These are phyloP conservation scores for Pseudonitzschia multistriata DNA, from an alignment of 108 stramenopile genomes.

Conservation along the genomic window DNA sequence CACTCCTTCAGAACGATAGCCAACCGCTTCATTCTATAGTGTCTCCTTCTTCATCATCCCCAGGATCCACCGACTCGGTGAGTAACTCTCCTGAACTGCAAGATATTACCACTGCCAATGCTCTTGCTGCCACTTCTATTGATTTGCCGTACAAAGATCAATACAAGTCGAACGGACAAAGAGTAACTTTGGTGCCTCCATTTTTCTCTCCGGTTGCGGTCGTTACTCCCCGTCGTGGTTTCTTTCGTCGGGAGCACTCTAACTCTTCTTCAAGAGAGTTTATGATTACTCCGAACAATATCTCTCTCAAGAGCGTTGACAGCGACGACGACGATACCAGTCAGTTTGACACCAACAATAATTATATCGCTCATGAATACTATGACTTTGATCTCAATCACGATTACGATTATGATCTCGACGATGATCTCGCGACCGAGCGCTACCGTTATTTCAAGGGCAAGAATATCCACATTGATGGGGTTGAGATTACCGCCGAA, in stretches of 20 bases:
- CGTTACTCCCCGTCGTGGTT: background rate
- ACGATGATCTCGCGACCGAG: slow-evolving; percentile 8
- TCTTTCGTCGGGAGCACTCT: background rate
- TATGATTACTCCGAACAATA: background rate
- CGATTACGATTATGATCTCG: slow-evolving; percentile 6
- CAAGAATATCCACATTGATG: background rate
- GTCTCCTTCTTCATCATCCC: background rate
- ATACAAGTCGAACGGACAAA: background rate
- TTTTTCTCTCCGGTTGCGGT: background rate
- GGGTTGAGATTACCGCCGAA: background rate
- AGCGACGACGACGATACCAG: background rate
- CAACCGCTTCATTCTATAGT: background rate
- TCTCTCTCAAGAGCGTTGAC: background rate
- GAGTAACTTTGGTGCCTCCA: background rate
- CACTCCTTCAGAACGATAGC: background rate
- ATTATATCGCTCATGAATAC: background rate
- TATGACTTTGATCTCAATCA: slow-evolving; percentile 5
- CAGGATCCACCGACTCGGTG: background rate
- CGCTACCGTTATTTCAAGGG: background rate
- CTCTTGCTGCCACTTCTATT: too few relatives aligned
- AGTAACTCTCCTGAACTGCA: background rate
- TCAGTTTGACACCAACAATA: background rate
- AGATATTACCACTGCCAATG: too few relatives aligned
- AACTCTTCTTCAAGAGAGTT: background rate
- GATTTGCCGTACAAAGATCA: too few relatives aligned